Conservation (phyloP, 2,329 filamentous ascomycete species). For the Aspergillus eucalypticola region DNA sequence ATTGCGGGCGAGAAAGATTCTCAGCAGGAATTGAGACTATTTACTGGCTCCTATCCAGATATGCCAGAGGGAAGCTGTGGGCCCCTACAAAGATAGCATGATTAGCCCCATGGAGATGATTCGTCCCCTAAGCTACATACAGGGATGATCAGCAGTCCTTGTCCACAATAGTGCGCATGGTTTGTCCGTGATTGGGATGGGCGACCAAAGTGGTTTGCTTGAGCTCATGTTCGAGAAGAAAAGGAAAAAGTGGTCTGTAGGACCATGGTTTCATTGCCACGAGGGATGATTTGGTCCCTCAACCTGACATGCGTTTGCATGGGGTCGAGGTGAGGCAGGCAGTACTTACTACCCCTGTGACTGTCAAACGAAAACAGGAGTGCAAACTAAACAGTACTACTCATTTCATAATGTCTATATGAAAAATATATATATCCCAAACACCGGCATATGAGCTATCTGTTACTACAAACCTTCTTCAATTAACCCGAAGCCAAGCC, state of each 20-base stretch:
- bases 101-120: not conserved
- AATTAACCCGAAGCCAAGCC: too few species aligned
- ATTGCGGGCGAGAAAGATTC: not conserved
- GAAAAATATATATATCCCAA: too few species aligned
- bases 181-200: not conserved
- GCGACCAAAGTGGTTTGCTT: not conserved
- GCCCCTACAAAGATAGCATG: not conserved
- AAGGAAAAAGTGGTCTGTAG: not conserved
- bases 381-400: too few species aligned
- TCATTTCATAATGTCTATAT: too few species aligned
- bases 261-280: not conserved
- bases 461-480: too few species aligned
- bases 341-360: too few species aligned
- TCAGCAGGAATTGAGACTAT: not conserved
- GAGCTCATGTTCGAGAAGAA: not conserved
- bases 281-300: not conserved
- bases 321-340: not conserved
- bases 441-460: too few species aligned
- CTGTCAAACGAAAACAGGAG: too few species aligned
- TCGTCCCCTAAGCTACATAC: not conserved
- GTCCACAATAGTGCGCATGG: not conserved
- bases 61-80: not conserved
- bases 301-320: not conserved
- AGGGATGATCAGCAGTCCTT: slow-evolving; percentile 3
- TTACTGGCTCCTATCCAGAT: not conserved